These are phyloP conservation scores for Paramecium caudatum DNA, from an alignment of 73 alveolate species.

Conservation along the genomic window DNA sequence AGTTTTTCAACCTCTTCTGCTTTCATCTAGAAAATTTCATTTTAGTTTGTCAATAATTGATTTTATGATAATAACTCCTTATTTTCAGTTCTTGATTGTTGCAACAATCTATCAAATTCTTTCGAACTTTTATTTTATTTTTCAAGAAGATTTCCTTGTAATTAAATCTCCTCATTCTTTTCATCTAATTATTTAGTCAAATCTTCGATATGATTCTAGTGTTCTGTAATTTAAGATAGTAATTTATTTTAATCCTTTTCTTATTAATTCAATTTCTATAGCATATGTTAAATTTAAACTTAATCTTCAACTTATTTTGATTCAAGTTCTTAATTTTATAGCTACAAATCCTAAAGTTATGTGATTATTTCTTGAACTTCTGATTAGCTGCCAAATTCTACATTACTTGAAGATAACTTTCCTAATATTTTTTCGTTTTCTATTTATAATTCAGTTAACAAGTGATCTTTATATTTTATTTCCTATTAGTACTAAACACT, in stretches of 20 bases:
- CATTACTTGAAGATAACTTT: no score
- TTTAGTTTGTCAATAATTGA: background rate
- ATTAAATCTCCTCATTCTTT: background rate
- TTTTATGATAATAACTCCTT: background rate
- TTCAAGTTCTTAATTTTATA: background rate
- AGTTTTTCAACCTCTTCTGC: background rate
- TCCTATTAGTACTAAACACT: background rate
- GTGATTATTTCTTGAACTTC: background rate
- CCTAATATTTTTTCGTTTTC: background rate
- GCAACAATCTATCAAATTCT: background rate
- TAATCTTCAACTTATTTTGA: background rate
- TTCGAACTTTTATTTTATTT: background rate
- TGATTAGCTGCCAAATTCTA: background rate
- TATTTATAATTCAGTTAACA: background rate
- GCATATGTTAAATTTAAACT: background rate
- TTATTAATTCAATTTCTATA: background rate
- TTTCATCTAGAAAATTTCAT: background rate
- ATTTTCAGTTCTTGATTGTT: background rate
- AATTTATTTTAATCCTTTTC: background rate
- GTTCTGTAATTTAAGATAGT: background rate
- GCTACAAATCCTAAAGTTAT: background rate
- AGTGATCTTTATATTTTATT: background rate
- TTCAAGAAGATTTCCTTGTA: background rate
- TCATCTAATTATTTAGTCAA: background rate
- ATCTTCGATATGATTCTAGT: background rate